A percentile compares a stretch with the other conserved stretches of the same genome.
Conservation (phyloP, 768 basidiomycete genomes). For the Boletellus emodensis region DNA sequence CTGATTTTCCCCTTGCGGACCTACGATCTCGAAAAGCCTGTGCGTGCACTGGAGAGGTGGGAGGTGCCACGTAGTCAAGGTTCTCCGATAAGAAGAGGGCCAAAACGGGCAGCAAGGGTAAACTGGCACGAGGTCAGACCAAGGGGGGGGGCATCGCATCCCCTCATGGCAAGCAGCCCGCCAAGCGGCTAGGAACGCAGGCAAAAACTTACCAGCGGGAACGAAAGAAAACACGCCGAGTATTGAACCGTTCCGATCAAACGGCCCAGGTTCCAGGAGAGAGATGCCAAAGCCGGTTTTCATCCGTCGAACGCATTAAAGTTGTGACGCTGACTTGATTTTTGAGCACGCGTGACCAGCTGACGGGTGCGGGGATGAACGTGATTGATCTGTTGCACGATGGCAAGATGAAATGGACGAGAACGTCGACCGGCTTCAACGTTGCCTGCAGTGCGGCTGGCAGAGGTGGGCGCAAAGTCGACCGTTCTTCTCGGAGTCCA, state of each 20-base stretch:
- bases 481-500: slow-evolving; percentile 15
- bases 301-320: background rate
- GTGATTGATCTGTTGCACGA: slow-evolving; percentile 8
- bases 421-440: slow-evolving; percentile 1
- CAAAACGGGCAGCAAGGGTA: slow-evolving; percentile 25
- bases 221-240: slow-evolving; percentile 2
- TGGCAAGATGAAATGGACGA: background rate
- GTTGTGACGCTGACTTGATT: slow-evolving; percentile 4
- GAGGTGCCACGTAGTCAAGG: slow-evolving; percentile 28
- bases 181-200: slow-evolving; percentile 19
- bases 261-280: slow-evolving; percentile 14
- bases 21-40: slow-evolving; percentile 17
- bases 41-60: slow-evolving; percentile 6
- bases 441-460: slow-evolving; percentile 7
- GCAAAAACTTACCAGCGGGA: slow-evolving; percentile 12
- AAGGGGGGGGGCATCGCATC: slow-evolving; percentile 15
- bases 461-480: slow-evolving; percentile 8
- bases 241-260: slow-evolving; percentile 11
- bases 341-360: slow-evolving; percentile 1
- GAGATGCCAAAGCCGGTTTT: slow-evolving; percentile 2
- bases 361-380: background rate
- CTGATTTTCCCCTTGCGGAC: slow-evolving; percentile 28
- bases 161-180: slow-evolving; percentile 24
- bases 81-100: slow-evolving; percentile 24
- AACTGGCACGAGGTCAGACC: slow-evolving; percentile 28